Evolutionary conservation across 2,329 filamentous ascomycete genomes (phyloP).

Genomic region (Phialophora chinensis): DNA sequence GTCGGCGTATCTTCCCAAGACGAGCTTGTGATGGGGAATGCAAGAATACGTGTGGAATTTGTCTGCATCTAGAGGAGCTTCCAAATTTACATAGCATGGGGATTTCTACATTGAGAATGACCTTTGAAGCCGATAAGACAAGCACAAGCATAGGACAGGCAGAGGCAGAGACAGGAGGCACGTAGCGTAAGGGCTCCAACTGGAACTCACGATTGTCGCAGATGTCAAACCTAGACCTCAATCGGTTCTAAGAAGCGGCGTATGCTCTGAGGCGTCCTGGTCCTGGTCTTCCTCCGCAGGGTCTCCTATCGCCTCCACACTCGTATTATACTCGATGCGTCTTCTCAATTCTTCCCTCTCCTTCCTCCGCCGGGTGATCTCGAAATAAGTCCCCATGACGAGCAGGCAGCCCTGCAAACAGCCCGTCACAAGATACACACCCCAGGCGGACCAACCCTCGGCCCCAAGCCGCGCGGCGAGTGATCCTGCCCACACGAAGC

Average conservation of each 20-base stretch:
- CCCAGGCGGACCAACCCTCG: slow-evolving; percentile 94
- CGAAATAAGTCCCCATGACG: slow-evolving; percentile 78
- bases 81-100: not conserved
- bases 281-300: not conserved
- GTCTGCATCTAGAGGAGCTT: not conserved
- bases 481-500: slow-evolving; percentile 86
- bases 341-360: slow-evolving; percentile 34
- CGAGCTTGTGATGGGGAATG: not conserved
- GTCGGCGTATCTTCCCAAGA: slow-evolving; percentile 9
- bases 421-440: slow-evolving; percentile 86
- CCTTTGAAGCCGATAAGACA: not conserved
- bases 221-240: not conserved
- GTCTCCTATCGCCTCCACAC: slow-evolving; percentile 1
- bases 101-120: not conserved
- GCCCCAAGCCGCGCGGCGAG: slow-evolving; percentile 78
- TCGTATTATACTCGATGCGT: slow-evolving; percentile 27
- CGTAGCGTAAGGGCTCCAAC: not conserved
- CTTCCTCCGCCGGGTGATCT: slow-evolving; percentile 30
- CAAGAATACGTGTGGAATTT: not conserved
- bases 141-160: not conserved
- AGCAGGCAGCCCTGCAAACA: slow-evolving; percentile 81
- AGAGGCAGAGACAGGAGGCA: not conserved
- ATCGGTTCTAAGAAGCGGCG: slow-evolving; percentile 26
- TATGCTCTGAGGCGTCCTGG: slow-evolving; percentile 24
- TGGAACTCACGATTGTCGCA: not conserved